phyloP scores from a whole-genome alignment of 1,139 yeast genomes.

The Kodamaea anthophila region DNA sequence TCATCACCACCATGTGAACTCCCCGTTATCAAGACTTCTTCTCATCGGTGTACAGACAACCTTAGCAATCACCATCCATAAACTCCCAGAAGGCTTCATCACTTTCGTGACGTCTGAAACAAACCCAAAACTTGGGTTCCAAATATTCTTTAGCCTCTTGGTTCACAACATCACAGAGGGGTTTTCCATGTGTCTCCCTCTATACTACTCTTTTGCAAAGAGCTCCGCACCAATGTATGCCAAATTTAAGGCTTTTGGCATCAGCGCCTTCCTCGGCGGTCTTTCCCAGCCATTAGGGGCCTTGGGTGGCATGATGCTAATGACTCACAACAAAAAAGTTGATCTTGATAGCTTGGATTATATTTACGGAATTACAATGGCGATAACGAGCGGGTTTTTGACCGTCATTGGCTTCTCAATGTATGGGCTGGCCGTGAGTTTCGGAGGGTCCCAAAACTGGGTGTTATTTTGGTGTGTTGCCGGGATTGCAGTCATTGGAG shows the following conservation, averaged over 20 bases:
- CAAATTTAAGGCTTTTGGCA: slow-evolving; percentile 57
- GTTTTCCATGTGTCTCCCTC: slow-evolving; percentile 86
- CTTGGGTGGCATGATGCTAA: slow-evolving; percentile 54
- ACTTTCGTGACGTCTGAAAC: slow-evolving; percentile 77
- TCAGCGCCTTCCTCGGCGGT: slow-evolving; percentile 71
- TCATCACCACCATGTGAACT: slow-evolving; percentile 78
- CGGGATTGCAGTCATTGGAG: slow-evolving; percentile 40
- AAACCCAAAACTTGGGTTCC: slow-evolving; percentile 64
- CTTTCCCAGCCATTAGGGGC: slow-evolving; percentile 91
- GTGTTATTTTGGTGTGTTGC: slow-evolving; percentile 48
- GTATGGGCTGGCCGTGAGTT: slow-evolving; percentile 72
- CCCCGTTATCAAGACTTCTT: slow-evolving; percentile 69
- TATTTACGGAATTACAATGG: slow-evolving; percentile 59
- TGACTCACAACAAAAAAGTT: slow-evolving; percentile 28
- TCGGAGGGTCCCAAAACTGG: slow-evolving; percentile 55
- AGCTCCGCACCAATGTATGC: slow-evolving; percentile 17
- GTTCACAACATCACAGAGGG: slow-evolving; percentile 96
- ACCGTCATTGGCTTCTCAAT: slow-evolving; percentile 76
- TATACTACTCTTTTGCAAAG: slow-evolving; percentile 57
- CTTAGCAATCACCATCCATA: slow-evolving; percentile 80
- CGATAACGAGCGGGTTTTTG: slow-evolving; percentile 79
- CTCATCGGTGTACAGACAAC: slow-evolving; percentile 90
- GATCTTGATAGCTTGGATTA: slow-evolving; percentile 31
- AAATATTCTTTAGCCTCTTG: slow-evolving; percentile 76
- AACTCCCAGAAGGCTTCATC: slow-evolving; percentile 91